Base-by-base conservation (phyloP, 75 land plant genomes). In the Pseudotsuga menziesii region DNA sequence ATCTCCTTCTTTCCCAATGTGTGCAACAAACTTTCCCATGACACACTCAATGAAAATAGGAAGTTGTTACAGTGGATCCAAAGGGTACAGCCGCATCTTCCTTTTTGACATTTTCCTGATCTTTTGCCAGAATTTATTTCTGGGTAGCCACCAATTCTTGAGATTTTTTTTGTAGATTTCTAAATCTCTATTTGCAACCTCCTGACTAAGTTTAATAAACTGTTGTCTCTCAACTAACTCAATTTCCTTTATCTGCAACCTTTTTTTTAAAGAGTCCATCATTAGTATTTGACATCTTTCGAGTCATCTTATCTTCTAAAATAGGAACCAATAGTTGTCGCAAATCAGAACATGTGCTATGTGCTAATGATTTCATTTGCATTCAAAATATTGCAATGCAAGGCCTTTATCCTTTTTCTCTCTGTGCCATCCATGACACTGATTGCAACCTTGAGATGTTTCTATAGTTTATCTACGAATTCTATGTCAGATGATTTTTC, bases 71-170 rank as follows among this genome's bases (percentile, higher is more conserved):
- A n/a, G n/a, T n/a, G n/a, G n/a, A n/a, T n/a, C n/a, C n/a, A n/a
- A n/a, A n/a, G n/a, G n/a, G n/a, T n/a, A n/a, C n/a, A n/a, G n/a
- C n/a, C n/a, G 3, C 48, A 39, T 69, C 72, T 69, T 12, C 72
- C 44, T 39, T 69, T 16, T 41, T 69, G 52, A 69, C 35, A 32
- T 69, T 39, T 69, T 41, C 52, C 48, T 39, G 22, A n/a, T 16
- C 44, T 39, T 39, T 48, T 2, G 72, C 48, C 23, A 67, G 39
- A 35, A 69, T 48, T 69, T 69, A 23, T 69, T 39, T 41, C n/a
- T 39, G 71, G 19, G 71, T 69, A 69, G 23, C 72, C 19, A 69
- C 52, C 2, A 69, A 20, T 14, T 69, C 72, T 69, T 69, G 72
- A 19, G 52, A n/a, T n/a, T 0, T n/a, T 69, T 69, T 69, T 20